phyloP scores from a whole-genome alignment of 495 filamentous ascomycete species.

The Xylaria longipes region DNA sequence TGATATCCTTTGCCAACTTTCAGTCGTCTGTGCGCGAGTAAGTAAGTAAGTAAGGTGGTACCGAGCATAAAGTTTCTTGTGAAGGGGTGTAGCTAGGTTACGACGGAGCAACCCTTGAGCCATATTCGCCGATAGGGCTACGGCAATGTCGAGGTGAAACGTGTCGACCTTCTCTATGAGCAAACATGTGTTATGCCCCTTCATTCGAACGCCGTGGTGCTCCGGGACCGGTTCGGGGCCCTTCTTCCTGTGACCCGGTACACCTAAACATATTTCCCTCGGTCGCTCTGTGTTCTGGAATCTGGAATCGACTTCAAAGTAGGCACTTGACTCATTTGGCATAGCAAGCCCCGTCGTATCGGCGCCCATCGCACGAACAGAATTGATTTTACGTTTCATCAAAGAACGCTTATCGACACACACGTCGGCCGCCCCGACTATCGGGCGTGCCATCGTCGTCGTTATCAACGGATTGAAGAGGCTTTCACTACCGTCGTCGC shows the following conservation, averaged over 20 bases:
- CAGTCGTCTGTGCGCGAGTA: neutral
- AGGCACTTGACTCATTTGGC: neutral
- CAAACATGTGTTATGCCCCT: constrained; percentile 13
- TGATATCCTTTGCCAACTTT: neutral
- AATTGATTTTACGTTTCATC: constrained; percentile 1
- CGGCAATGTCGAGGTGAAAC: constrained; percentile 16
- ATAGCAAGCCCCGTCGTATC: constrained; percentile 1
- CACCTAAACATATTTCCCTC: neutral
- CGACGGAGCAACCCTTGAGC: neutral
- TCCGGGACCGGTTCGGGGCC: constrained; percentile 1
- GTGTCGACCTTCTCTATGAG: constrained; percentile 7
- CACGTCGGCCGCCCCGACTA: neutral
- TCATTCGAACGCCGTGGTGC: constrained; percentile 10
- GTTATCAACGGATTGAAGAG: neutral
- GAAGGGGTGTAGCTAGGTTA: neutral
- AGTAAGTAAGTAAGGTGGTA: neutral
- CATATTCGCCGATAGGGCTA: neutral
- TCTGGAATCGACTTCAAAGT: neutral
- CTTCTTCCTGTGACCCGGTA: neutral
- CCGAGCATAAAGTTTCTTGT: neutral
- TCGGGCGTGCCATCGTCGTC: neutral
- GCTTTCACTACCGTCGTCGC: neutral
- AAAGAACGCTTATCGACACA: neutral
- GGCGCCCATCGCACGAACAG: neutral
- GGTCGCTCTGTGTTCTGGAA: neutral